Evolutionary conservation across 768 basidiomycete species (phyloP).

Genomic region (Trametes maxima): DNA sequence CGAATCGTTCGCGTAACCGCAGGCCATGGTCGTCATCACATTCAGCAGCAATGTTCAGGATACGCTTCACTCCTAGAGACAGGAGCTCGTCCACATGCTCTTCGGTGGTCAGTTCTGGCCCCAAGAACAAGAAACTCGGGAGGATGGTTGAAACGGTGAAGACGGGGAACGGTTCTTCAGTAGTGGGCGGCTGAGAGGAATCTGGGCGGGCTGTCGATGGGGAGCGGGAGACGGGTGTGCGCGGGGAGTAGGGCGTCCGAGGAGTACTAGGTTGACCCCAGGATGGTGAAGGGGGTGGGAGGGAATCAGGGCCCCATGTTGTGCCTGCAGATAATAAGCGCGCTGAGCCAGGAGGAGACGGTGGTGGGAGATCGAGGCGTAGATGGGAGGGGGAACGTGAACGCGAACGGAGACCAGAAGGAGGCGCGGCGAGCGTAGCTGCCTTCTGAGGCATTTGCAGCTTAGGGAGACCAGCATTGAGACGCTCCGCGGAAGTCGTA

Average conservation of each 20-base stretch:
- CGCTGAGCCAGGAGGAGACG: slow-evolving; percentile 59
- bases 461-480: slow-evolving; percentile 52
- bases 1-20: slow-evolving; percentile 67
- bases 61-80: slow-evolving; percentile 77
- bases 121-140: slow-evolving; percentile 88
- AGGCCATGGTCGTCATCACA: slow-evolving; percentile 86
- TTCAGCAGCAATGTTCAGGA: slow-evolving; percentile 90
- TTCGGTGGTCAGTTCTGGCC: slow-evolving; percentile 77
- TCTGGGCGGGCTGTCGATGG: slow-evolving; percentile 69
- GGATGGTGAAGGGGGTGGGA: slow-evolving; percentile 37
- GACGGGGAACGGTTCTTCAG: slow-evolving; percentile 53
- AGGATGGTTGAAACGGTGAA: slow-evolving; percentile 92
- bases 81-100: slow-evolving; percentile 79
- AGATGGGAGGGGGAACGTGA: slow-evolving; percentile 62
- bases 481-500: slow-evolving; percentile 58
- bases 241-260: slow-evolving; percentile 42
- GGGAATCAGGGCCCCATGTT: slow-evolving; percentile 28
- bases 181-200: slow-evolving; percentile 57
- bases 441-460: slow-evolving; percentile 62
- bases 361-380: slow-evolving; percentile 57
- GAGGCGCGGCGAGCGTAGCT: slow-evolving; percentile 53
- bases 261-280: slow-evolving; percentile 37
- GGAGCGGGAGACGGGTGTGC: slow-evolving; percentile 49
- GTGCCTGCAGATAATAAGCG: slow-evolving; percentile 42
- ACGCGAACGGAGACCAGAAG: slow-evolving; percentile 28